Percentiles rank a stretch among this genome's conserved stretches.
Conservation (phyloP, 2,329 filamentous ascomycete genomes). For the Colletotrichum gloeosporioides region DNA sequence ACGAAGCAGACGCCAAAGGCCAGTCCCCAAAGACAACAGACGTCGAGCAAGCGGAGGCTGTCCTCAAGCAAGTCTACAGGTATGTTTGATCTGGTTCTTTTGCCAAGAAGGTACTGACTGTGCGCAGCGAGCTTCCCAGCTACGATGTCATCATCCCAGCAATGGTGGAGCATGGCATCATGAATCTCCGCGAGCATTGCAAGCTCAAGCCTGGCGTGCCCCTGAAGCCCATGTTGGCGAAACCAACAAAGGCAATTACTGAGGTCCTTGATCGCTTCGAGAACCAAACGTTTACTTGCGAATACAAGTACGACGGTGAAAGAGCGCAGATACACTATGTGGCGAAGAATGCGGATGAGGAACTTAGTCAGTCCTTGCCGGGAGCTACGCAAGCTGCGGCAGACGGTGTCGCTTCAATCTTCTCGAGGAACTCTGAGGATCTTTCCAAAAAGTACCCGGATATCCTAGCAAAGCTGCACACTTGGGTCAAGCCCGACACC, state of each 20-base stretch:
- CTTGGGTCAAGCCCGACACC: conserved; percentile 89
- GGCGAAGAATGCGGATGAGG: conserved; percentile 75
- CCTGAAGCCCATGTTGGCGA: conserved; percentile 97
- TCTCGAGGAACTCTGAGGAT: conserved; percentile 97
- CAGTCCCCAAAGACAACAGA: conserved; percentile 76
- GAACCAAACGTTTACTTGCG: conserved; percentile 93
- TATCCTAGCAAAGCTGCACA: conserved; percentile 84
- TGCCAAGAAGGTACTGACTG: conserved; percentile 35
- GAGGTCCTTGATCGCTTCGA: conserved; percentile 98
- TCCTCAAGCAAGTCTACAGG: conserved; percentile 91
- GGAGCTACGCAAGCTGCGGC: conserved; percentile 69
- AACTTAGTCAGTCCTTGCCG: conserved; percentile 67
- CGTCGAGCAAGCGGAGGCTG: conserved; percentile 81
- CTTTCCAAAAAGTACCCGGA: conserved; percentile 98
- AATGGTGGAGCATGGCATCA: conserved; percentile 85
- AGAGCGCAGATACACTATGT: conserved; percentile 99
- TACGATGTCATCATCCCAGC: conserved; percentile 95
- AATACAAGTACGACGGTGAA: conserved; percentile 99
- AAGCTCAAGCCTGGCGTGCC: conserved; percentile 93
- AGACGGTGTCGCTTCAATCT: conserved; percentile 86
- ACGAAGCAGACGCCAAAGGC: conserved; percentile 77
- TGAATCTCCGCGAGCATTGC: conserved; percentile 82
- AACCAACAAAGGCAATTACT: conserved; percentile 97
- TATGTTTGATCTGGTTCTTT: conserved; percentile 38
- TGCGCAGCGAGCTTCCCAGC: conserved; percentile 82